Evolutionary conservation across 305 asterid species (phyloP), one percentile per base, ranked within the genome.

Genomic region (Fraxinus platypoda): DNA sequence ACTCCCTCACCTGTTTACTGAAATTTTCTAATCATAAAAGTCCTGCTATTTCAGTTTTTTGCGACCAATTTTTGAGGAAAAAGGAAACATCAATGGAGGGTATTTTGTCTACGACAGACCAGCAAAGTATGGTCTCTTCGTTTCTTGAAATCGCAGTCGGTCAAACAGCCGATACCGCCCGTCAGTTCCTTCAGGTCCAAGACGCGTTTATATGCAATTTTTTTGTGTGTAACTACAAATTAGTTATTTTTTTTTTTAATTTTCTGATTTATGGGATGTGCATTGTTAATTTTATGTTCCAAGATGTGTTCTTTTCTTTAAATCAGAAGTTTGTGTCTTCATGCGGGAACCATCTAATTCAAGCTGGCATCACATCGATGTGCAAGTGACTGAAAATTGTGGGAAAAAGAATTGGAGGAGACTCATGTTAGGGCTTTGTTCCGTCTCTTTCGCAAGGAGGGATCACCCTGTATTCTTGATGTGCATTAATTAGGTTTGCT

Each of bases 101-200:
- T 46, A 79, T 81, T 76, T 62, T 54, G 71, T 90, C 92, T 81
- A 87, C 88, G 73, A 52, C 87, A 28, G 94, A 93, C 57, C 92
- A 93, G 90, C 95, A 91, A 88, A 87, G 15, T 35, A 76, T 95
- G 90, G 90, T 95, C 30, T 78, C 94, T 49, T 91, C 92, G 34
- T 95, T 95, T 80, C 92, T 93, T 33, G 98, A 95, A 86, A 91
- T 95, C 82, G 98, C 98, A 83, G 97, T 85, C 46, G 98, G 98
- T 77, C 97, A 95, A 75, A 86, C 91, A 46, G 88, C 94, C 75
- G 97, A 90, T 11, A 95, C 93, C 41, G 98, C 98, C 75, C 94
- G 94, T 73, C 98, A 92, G 80, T 95, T 95, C 80, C 97, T 95
- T 75, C 93, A 93, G 98, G 98, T 93, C 70, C 30, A 12, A 43